These are phyloP conservation scores for Murraya paniculata DNA, from an alignment of 345 rosid species.

Conservation along the genomic window DNA sequence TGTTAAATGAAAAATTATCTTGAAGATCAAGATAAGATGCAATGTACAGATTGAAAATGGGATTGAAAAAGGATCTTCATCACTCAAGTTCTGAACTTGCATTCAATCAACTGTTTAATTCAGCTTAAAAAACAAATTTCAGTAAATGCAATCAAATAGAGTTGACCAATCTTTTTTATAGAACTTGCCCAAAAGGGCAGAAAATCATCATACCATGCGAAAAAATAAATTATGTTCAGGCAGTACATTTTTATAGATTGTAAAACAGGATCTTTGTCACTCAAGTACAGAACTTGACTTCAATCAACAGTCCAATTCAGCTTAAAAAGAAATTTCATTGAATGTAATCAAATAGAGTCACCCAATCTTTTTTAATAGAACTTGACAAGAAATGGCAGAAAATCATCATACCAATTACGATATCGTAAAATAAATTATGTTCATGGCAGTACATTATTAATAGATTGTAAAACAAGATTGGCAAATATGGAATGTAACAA, in stretches of 20 bases:
- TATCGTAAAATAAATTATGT: background rate
- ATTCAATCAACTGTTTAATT: background rate
- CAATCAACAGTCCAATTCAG: no score
- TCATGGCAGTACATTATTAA: background rate
- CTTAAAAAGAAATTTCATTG: no score
- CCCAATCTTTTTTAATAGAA: no score
- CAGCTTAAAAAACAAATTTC: background rate
- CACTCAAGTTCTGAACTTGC: background rate
- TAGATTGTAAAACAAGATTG: background rate
- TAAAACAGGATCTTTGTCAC: background rate
- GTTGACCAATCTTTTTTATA: no score
- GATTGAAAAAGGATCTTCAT: background rate
- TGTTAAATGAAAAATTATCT: background rate
- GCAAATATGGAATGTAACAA: conserved; percentile 1
- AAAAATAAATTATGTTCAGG: background rate
- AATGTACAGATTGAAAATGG: background rate
- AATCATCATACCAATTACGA: no score
- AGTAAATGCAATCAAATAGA: no score
- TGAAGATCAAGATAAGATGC: background rate
- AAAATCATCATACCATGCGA: background rate
- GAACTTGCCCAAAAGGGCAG: no score
- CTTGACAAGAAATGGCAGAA: no score
- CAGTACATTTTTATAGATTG: background rate
- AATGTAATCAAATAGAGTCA: no score
- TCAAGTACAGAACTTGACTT: no score